These are phyloP conservation scores for Murraya koenigii DNA, from an alignment of 345 rosid genomes.

Conservation along the genomic window DNA sequence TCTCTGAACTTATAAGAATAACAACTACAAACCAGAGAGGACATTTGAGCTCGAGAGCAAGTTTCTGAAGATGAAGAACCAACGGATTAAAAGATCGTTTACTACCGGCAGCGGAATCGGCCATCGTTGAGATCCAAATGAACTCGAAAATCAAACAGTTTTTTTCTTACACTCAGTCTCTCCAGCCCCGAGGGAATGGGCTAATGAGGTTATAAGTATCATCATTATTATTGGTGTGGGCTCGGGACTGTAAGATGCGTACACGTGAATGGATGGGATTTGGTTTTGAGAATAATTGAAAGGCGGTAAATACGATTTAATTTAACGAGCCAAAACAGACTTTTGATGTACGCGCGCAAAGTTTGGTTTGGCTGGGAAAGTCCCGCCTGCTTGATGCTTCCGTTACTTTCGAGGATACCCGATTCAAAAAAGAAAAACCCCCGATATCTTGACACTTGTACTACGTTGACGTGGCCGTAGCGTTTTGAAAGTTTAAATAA, in stretches of 20 bases:
- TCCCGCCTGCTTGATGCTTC: neutral
- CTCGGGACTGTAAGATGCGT: neutral
- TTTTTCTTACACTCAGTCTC: neutral
- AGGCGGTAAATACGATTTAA: constrained; percentile 26
- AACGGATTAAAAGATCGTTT: constrained; percentile 56
- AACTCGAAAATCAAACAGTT: neutral
- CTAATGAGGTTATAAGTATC: no score
- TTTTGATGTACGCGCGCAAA: constrained; percentile 24
- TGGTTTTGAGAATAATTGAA: constrained; percentile 5
- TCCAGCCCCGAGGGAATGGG: neutral
- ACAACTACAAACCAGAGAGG: constrained; percentile 65
- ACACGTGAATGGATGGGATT: constrained; percentile 38
- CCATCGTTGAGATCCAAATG: constrained; percentile 30
- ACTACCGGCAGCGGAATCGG: constrained; percentile 16
- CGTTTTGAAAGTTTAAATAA: no score
- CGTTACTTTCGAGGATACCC: neutral
- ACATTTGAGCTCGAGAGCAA: constrained; percentile 84
- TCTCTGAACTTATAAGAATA: neutral
- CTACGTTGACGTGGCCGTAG: no score
- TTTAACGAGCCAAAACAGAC: constrained; percentile 18
- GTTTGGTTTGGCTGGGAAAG: neutral
- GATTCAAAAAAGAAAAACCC: no score
- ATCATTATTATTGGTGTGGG: no score
- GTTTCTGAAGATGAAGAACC: constrained; percentile 74
- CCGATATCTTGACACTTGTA: no score